phyloP scores from a whole-genome alignment of 495 filamentous ascomycete genomes.

The Penicillium pancosmium region DNA sequence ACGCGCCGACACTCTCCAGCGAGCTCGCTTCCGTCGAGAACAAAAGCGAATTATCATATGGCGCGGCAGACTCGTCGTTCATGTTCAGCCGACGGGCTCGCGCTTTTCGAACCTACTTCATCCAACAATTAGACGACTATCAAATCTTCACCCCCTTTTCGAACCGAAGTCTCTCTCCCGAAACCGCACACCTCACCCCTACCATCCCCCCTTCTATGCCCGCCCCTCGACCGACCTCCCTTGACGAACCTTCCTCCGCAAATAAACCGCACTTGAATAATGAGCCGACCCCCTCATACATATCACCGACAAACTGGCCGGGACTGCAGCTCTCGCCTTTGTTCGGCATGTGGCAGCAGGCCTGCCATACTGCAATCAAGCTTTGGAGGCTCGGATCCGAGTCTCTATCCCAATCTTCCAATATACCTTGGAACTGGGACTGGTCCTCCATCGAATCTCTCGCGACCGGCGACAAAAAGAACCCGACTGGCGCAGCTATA shows the following conservation, averaged over 20 bases:
- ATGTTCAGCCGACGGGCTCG: constrained; percentile 36
- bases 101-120: constrained; percentile 40
- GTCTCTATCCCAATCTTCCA: neutral
- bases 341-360: constrained; percentile 38
- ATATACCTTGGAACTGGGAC: neutral
- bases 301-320: neutral
- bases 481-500: neutral
- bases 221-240: constrained; percentile 18
- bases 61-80: constrained; percentile 28
- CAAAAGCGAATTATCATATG: constrained; percentile 22
- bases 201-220: constrained; percentile 21
- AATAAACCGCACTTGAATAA: constrained; percentile 9
- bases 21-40: constrained; percentile 28
- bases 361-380: constrained; percentile 27
- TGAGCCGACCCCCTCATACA: constrained; percentile 9
- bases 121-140: constrained; percentile 35
- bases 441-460: neutral
- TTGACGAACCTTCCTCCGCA: constrained; percentile 9
- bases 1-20: constrained; percentile 11
- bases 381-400: constrained; percentile 14
- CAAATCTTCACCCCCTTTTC: constrained; percentile 31
- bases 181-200: constrained; percentile 12
- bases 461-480: neutral
- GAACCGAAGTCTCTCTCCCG: constrained; percentile 20
- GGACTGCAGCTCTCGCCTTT: constrained; percentile 15